Percentiles rank a stretch among this genome's conserved stretches.
Conservation (phyloP, 306 rosid species). For the Chamaecrista fasciculata region DNA sequence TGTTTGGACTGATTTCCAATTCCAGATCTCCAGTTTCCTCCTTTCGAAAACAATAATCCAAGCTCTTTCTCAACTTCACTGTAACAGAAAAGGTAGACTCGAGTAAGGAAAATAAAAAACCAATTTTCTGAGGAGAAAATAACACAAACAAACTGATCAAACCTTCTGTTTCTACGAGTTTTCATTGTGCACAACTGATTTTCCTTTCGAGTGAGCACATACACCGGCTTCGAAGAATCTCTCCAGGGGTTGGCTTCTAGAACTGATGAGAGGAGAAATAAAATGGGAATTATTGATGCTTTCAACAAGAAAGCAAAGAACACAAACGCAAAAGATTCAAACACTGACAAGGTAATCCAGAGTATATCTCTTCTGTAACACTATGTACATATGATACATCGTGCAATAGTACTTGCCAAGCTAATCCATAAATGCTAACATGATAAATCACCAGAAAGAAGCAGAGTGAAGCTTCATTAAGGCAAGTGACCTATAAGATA, state of each 20-base stretch:
- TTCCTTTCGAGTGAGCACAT: slow-evolving; percentile 82
- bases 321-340: background rate
- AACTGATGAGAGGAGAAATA: slow-evolving; percentile 42
- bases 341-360: background rate
- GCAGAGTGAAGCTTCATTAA: background rate
- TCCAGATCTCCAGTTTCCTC: slow-evolving; percentile 63
- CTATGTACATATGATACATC: background rate
- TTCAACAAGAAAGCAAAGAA: slow-evolving; percentile 18
- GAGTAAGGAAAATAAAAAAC: background rate
- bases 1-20: slow-evolving; percentile 68
- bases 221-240: slow-evolving; percentile 85
- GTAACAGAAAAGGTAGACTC: slow-evolving; percentile 36
- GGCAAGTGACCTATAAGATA: background rate
- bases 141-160: background rate
- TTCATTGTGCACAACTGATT: slow-evolving; percentile 94
- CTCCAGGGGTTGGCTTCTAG: slow-evolving; percentile 96
- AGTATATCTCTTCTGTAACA: background rate
- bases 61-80: slow-evolving; percentile 97
- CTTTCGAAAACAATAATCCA: slow-evolving; percentile 83
- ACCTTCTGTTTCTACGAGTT: slow-evolving; percentile 94
- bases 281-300: slow-evolving; percentile 1
- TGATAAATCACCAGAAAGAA: background rate
- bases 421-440: background rate
- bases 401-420: background rate
- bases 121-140: background rate